Evolutionary conservation across 495 filamentous ascomycete genomes (phyloP).

Genomic region (Parachaetomium inaequale): DNA sequence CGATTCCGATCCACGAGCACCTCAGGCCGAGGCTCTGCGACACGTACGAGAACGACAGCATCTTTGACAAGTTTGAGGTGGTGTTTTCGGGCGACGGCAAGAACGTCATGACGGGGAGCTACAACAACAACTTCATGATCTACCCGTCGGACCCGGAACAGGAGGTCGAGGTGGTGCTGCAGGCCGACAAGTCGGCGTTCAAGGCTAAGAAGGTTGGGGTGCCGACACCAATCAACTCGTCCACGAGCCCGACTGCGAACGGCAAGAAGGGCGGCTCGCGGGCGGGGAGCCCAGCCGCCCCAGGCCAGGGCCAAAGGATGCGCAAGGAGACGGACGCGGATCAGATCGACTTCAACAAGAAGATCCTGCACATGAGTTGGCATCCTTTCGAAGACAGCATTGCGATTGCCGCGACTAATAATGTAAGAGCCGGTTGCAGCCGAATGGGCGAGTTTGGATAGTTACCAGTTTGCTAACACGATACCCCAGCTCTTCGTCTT

Average conservation of each 20-base stretch:
- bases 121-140: conserved; percentile 99
- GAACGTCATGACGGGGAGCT: conserved; percentile 99
- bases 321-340: conserved; percentile 98
- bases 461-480: conserved; percentile 22
- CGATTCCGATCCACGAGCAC: conserved; percentile 97
- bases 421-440: conserved; percentile 59
- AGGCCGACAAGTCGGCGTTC: conserved; percentile 98
- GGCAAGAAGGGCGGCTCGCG: conserved; percentile 80
- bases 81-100: conserved; percentile 97
- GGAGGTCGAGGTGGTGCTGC: conserved; percentile 94
- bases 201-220: conserved; percentile 99
- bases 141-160: conserved; percentile 94
- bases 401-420: conserved; percentile 98
- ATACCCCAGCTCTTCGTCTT: conserved; percentile 85
- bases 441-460: background rate
- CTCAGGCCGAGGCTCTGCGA: conserved; percentile 92
- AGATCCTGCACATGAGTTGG: conserved; percentile 99
- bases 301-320: conserved; percentile 85
- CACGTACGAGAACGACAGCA: conserved; percentile 98
- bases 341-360: conserved; percentile 99
- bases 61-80: conserved; percentile 99
- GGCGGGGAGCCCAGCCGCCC: conserved; percentile 84
- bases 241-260: conserved; percentile 64
- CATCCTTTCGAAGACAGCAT: conserved; percentile 99
- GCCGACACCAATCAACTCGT: conserved; percentile 89